Evolutionary conservation across 2,329 filamentous ascomycete species (phyloP), one percentile per base, ranked within the genome.

Genomic region (Aspergillus caelatus): DNA sequence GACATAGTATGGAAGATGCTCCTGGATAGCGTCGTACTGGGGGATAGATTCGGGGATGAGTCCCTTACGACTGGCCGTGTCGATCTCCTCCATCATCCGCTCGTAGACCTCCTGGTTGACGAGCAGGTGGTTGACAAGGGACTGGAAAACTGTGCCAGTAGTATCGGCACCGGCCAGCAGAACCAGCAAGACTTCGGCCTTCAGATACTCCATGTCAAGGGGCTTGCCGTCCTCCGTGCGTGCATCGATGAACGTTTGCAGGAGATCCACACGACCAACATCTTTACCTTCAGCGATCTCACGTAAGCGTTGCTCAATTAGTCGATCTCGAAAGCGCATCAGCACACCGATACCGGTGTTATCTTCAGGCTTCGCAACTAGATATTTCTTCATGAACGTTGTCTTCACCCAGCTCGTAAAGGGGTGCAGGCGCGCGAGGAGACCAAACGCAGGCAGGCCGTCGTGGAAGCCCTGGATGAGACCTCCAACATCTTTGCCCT

Each of bases 311-410:
- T 85, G 74, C 26, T 74, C 70, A 61, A 88, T 81, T 2, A 88
- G 77, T 30, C 79, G 78, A 66, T 88, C 85, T 4, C 85, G 82
- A 72, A 87, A 87, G 10, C 83, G 78, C 84, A 88, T 87, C 61
- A 87, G 69, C 1, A 80, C 82, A 1, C 85, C 85, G 39, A 87
- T 85, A 0, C 85, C 85, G 14, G 79, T 82, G 45, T 85, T 74
- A 39, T 88, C 81, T 54, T 85, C 80, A 0, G 85, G 84, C 41
- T 74, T 82, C 10, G 85, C 83, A 11, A 86, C 82, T 2, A 87
- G 76, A 67, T 83, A 85, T 63, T 84, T 83, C 61, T 81, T 78
- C 36, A 86, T 58, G 67, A 80, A 84, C 0, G 84, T 87, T 9
- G 75, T 80, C 72, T 86, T 87, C 52, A 87, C 71, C 80, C 81